Evolutionary conservation across 2,329 filamentous ascomycete genomes (phyloP).

Genomic region (Trichoderma brevicompactum): DNA sequence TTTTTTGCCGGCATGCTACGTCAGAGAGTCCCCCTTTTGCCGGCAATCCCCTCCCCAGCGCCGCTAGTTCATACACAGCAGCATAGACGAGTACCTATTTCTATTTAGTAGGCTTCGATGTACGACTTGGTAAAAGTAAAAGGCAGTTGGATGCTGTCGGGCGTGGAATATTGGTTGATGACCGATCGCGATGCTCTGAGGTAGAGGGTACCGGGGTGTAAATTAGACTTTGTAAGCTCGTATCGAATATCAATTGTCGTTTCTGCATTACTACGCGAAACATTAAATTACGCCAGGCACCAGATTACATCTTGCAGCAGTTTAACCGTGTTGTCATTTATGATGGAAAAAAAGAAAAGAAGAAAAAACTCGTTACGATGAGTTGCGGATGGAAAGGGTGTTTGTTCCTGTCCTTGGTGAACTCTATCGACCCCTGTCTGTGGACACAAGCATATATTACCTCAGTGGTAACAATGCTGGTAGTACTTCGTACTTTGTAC

Average conservation of each 20-base stretch:
- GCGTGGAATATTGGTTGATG: too few relatives aligned
- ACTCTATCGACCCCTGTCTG: background rate
- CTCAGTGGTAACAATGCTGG: too few relatives aligned
- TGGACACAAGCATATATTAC: background rate
- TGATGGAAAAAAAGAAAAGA: background rate
- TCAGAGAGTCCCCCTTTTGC: slow-evolving; percentile 18
- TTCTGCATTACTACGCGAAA: background rate
- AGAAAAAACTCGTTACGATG: background rate
- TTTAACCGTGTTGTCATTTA: background rate
- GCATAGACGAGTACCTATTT: too few relatives aligned
- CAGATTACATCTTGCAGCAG: background rate
- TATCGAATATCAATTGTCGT: background rate
- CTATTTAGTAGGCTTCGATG: too few relatives aligned
- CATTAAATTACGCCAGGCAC: background rate
- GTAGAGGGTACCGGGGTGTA: too few relatives aligned
- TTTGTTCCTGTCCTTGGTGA: background rate
- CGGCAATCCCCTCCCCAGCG: background rate
- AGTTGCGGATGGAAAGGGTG: background rate
- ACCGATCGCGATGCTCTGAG: too few relatives aligned
- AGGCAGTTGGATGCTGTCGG: too few relatives aligned
- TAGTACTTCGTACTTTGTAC: too few relatives aligned
- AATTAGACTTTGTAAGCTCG: slow-evolving; percentile 10
- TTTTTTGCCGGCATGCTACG: slow-evolving; percentile 22
- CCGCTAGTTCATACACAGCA: background rate
- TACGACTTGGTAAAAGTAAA: too few relatives aligned